Evolutionary conservation across 352 stramenopile species (phyloP).

Genomic region (Phytophthora meadii): DNA sequence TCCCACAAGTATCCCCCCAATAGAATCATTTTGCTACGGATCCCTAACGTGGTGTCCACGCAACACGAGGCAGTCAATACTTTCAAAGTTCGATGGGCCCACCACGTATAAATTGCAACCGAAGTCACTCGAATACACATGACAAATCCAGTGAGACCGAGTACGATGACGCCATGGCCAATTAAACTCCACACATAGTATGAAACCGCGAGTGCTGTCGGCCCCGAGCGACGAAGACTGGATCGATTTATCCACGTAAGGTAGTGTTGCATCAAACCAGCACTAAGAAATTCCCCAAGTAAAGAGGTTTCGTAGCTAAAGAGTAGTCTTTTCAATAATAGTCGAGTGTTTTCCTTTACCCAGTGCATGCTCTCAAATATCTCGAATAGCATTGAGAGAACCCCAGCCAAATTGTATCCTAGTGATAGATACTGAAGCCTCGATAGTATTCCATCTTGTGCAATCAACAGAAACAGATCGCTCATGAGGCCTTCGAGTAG

Average conservation of each 20-base stretch:
- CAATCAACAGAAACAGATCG: slow-evolving; percentile 40
- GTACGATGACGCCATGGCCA: slow-evolving; percentile 25
- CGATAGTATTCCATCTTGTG: slow-evolving; percentile 22
- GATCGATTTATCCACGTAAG: slow-evolving; percentile 29
- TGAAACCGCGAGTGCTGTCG: slow-evolving; percentile 21
- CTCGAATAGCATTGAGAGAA: slow-evolving; percentile 37
- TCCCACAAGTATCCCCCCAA: slow-evolving; percentile 25
- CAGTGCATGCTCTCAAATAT: slow-evolving; percentile 25
- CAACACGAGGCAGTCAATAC: slow-evolving; percentile 28
- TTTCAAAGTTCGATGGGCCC: slow-evolving; percentile 1
- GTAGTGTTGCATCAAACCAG: slow-evolving; percentile 18
- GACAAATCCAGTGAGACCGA: slow-evolving; percentile 19
- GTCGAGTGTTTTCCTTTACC: slow-evolving; percentile 4
- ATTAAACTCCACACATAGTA: slow-evolving; percentile 39
- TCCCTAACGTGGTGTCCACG: slow-evolving; percentile 27
- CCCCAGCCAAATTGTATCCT: slow-evolving; percentile 34
- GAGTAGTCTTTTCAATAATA: slow-evolving; percentile 19
- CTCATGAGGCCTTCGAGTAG: slow-evolving; percentile 37
- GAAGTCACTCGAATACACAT: slow-evolving; percentile 12
- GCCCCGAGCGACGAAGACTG: slow-evolving; percentile 4
- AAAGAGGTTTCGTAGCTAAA: slow-evolving; percentile 34
- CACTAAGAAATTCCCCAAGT: slow-evolving; percentile 21
- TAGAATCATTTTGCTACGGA: slow-evolving; percentile 22
- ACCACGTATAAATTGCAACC: slow-evolving; percentile 6
- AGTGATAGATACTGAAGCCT: slow-evolving; percentile 37